Base-by-base conservation (phyloP, 2,329 filamentous ascomycete genomes). In the Dichotomopilus funicola region DNA sequence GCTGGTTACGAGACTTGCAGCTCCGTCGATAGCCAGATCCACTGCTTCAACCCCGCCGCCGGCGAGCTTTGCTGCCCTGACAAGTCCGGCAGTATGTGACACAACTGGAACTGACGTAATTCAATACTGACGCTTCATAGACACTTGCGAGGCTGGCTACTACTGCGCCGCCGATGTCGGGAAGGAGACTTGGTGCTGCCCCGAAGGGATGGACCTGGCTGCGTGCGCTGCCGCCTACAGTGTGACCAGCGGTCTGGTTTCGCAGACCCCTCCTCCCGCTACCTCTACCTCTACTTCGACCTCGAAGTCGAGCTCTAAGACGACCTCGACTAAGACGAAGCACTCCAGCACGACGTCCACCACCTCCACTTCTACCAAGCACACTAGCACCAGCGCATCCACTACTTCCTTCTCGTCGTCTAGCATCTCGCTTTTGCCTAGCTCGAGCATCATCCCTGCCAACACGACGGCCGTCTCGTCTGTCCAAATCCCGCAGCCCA, bases 61-160 rank as follows among this genome's bases (percentile, higher is more conserved):
- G 72, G 74, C 56, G 77, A 85, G 71, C 71, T 69, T 42, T 86
- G 82, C 76, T 86, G 82, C 67, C 72, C 75, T 43, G 76, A 79
- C 63, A 72, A 72, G 62, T 74, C 72, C 60, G 82, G 83, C 71
- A 80, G 80, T 83, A 72, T 65, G 77, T 76, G 48, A 48, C n/a
- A 12, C 13, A 9, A 11, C 37, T 53, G 31, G 47, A 50, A 35
- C 3, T 33, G 33, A 6, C 8, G 27, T 40, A 48, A 41, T 51
- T 50, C 13, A 1, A 11, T 56, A 51, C 53, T 67, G 53, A 65
- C 45, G n/a, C 9, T 53, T 44, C 9, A 34, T 51, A 84, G 81
- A 82, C 69, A 80, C 82, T 36, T 86, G 83, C 67, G 76, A 81
- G 36, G 67, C 70, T 12, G 81, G 80, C 49, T 86, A 79, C 73